Evolutionary conservation across 2,329 filamentous ascomycete genomes (phyloP).

Genomic region (Madurella mycetomatis): DNA sequence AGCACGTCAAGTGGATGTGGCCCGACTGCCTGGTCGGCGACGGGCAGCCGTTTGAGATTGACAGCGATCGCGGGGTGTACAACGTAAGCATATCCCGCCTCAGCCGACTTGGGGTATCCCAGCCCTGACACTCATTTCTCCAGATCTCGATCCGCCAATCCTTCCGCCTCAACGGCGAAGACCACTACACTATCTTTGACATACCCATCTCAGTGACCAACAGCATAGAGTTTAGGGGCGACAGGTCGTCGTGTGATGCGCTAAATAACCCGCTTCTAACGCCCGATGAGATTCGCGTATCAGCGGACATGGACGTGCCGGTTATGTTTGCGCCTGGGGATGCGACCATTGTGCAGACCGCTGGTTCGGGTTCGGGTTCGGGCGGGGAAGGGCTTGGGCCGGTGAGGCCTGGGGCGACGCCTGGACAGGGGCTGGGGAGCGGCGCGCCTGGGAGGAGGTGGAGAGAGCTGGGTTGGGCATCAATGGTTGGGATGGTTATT

Average conservation of each 20-base stretch:
- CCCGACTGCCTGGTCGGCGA: conserved; percentile 63
- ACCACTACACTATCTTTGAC: conserved; percentile 68
- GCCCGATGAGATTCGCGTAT: conserved; percentile 41
- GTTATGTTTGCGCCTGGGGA: conserved; percentile 50
- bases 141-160: conserved; percentile 67
- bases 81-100: conserved; percentile 43
- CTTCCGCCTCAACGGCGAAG: conserved; percentile 59
- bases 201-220: conserved; percentile 66
- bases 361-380: conserved; percentile 1
- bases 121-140: not conserved
- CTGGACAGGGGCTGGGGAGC: conserved; percentile 28
- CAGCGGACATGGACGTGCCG: conserved; percentile 41
- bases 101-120: not conserved
- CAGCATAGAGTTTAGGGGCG: conserved; percentile 43
- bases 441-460: conserved; percentile 32
- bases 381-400: conserved; percentile 10
- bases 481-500: conserved; percentile 30
- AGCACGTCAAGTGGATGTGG: conserved; percentile 70
- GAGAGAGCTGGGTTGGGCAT: conserved; percentile 32
- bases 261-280: conserved; percentile 50
- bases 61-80: conserved; percentile 56
- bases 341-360: conserved; percentile 41
- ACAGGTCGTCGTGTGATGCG: conserved; percentile 39
- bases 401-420: conserved; percentile 10
- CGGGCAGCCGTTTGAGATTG: conserved; percentile 41